phyloP scores from a whole-genome alignment of 2,329 filamentous ascomycete species.

The Penicillium sp. region DNA sequence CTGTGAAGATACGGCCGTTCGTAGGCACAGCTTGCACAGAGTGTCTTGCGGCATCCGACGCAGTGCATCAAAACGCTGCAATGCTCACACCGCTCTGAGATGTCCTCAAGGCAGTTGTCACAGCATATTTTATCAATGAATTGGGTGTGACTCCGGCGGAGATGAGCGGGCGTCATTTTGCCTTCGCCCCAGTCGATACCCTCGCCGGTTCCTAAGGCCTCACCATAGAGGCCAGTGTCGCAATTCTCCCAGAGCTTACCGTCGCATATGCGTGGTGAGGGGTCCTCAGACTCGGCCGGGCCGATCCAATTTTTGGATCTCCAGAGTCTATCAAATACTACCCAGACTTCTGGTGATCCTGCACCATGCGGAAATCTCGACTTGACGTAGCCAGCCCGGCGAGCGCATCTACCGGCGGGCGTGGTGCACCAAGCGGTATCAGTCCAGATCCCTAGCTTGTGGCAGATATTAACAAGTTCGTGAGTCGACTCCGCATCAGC shows the following conservation, averaged over 20 bases:
- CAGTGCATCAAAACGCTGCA: slow-evolving; percentile 63
- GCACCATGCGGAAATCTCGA: slow-evolving; percentile 51
- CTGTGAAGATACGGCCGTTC: slow-evolving; percentile 50
- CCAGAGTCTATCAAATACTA: slow-evolving; percentile 62
- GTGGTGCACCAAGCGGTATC: slow-evolving; percentile 63
- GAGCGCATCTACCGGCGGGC: slow-evolving; percentile 56
- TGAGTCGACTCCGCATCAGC: slow-evolving; percentile 62
- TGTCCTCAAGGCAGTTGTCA: slow-evolving; percentile 53
- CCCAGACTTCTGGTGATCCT: slow-evolving; percentile 59
- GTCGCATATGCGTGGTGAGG: slow-evolving; percentile 41
- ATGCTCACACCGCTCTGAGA: slow-evolving; percentile 58
- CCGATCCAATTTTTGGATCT: slow-evolving; percentile 60
- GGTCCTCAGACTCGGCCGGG: slow-evolving; percentile 31
- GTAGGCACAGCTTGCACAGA: slow-evolving; percentile 60
- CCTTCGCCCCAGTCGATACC: slow-evolving; percentile 49
- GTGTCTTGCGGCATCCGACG: slow-evolving; percentile 59
- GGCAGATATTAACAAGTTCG: slow-evolving; percentile 59
- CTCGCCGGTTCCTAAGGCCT: slow-evolving; percentile 54
- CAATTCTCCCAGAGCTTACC: slow-evolving; percentile 57
- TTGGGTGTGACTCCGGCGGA: slow-evolving; percentile 52
- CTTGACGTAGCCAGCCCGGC: slow-evolving; percentile 57
- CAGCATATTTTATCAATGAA: slow-evolving; percentile 57
- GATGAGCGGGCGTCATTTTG: slow-evolving; percentile 55
- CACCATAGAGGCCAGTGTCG: slow-evolving; percentile 55
- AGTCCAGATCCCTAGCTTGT: slow-evolving; percentile 60